These are phyloP conservation scores for Nannochloropsis gaditana DNA, from an alignment of 108 stramenopile species.

Conservation along the genomic window DNA sequence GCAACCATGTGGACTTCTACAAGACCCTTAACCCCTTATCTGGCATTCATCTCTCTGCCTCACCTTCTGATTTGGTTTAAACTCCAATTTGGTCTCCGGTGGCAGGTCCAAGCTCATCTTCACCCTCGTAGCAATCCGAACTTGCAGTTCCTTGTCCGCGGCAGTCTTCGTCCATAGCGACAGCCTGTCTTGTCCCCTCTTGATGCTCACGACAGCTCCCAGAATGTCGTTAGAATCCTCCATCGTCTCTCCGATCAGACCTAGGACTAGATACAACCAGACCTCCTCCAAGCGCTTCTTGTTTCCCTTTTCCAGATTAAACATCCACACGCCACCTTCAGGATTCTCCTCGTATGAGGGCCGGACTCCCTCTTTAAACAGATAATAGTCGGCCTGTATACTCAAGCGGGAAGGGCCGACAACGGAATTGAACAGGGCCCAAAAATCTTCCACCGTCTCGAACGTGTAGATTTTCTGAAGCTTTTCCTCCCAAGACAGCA, in stretches of 20 bases:
- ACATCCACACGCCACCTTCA: neutral
- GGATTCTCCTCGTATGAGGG: neutral
- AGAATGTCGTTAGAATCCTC: constrained; percentile 14
- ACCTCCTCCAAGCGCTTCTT: neutral
- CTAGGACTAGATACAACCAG: neutral
- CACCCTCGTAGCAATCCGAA: neutral
- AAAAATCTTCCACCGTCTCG: constrained; percentile 23
- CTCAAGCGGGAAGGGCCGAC: neutral
- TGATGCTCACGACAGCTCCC: neutral
- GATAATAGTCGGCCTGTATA: neutral
- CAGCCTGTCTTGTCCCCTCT: neutral
- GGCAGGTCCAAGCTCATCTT: constrained; percentile 20
- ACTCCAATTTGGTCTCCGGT: neutral
- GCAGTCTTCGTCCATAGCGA: neutral
- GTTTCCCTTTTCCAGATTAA: neutral
- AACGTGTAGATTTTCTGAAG: constrained; percentile 7
- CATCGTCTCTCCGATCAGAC: constrained; percentile 21
- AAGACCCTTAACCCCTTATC: too few species aligned
- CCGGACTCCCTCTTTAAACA: constrained; percentile 10
- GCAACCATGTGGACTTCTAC: too few species aligned
- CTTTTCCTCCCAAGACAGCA: constrained; percentile 18
- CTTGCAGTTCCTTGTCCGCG: constrained; percentile 1
- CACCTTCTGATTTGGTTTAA: constrained; percentile 14
- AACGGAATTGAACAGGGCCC: constrained; percentile 9
- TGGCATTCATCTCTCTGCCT: neutral